A percentile compares a stretch with the other conserved stretches of the same genome.
Conservation (phyloP, 108 stramenopile species). For the Cyclotella baltica region DNA sequence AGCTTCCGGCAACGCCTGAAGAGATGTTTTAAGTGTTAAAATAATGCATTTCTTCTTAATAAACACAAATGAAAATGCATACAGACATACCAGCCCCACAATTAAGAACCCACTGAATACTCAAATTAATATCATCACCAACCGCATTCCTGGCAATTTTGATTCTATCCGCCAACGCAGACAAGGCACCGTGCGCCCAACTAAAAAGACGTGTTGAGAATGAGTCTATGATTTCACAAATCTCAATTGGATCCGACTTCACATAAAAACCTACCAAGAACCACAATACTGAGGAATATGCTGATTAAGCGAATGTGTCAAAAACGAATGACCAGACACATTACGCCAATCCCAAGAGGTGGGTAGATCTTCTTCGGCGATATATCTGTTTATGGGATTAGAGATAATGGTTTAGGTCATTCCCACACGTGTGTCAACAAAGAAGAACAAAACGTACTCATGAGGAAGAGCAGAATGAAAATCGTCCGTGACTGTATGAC, state of each 20-base stretch:
- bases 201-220: constrained; percentile 2
- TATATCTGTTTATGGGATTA: constrained; percentile 23
- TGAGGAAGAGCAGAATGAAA: constrained; percentile 40
- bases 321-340: constrained; percentile 71
- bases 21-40: not conserved
- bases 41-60: no score
- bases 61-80: not conserved
- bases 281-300: constrained; percentile 79
- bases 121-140: constrained; percentile 67
- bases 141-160: constrained; percentile 78
- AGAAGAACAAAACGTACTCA: constrained; percentile 23
- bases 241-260: constrained; percentile 14
- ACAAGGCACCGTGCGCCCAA: constrained; percentile 61
- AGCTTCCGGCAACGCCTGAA: constrained; percentile 61
- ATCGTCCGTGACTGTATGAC: constrained; percentile 29
- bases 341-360: constrained; percentile 73
- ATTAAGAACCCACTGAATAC: constrained; percentile 85
- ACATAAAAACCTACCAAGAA: not conserved
- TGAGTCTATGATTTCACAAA: constrained; percentile 19
- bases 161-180: constrained; percentile 88
- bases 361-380: constrained; percentile 71
- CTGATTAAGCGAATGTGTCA: constrained; percentile 87
- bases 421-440: not conserved
- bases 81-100: constrained; percentile 55
- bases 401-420: not conserved